Percentiles rank a stretch among this genome's conserved stretches.
Conservation (phyloP, 2,329 filamentous ascomycete species). For the Cephalotrichum gorgonifer region DNA sequence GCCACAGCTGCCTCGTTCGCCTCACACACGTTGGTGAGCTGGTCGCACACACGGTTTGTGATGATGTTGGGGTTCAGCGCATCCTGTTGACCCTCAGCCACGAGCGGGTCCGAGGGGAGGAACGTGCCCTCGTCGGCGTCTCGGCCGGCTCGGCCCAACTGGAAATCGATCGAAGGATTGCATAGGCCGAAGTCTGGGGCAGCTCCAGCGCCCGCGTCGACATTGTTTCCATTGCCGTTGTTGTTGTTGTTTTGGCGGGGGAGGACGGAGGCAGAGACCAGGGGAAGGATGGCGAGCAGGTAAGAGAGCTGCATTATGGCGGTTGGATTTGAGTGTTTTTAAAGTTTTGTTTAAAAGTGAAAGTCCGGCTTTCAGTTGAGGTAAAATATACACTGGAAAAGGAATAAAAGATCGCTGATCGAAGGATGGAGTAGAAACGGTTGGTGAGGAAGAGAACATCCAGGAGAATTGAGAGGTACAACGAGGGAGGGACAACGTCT, state of each 20-base stretch:
- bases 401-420: too few species aligned
- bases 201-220: slow-evolving; percentile 22
- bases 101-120: slow-evolving; percentile 53
- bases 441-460: too few species aligned
- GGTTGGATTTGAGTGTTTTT: not conserved
- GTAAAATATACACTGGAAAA: too few species aligned
- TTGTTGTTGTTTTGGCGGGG: slow-evolving; percentile 8
- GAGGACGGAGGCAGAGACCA: slow-evolving; percentile 3
- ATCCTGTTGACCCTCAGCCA: slow-evolving; percentile 50
- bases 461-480: too few species aligned
- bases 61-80: slow-evolving; percentile 65
- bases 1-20: slow-evolving; percentile 49
- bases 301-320: slow-evolving; percentile 1
- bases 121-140: slow-evolving; percentile 53
- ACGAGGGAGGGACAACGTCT: too few species aligned
- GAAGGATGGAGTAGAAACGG: too few species aligned
- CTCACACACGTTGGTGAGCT: slow-evolving; percentile 55
- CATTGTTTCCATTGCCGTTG: slow-evolving; percentile 13
- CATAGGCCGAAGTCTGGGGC: slow-evolving; percentile 47
- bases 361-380: slow-evolving; percentile 1
- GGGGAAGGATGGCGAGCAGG: slow-evolving; percentile 3
- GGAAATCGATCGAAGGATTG: slow-evolving; percentile 48
- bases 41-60: slow-evolving; percentile 61
- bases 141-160: slow-evolving; percentile 47
- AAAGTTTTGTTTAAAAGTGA: not conserved